Percentiles rank a stretch among this genome's conserved stretches.
These are phyloP conservation scores for Phyllachora maydis DNA, from an alignment of 2,329 filamentous ascomycete genomes.

Conservation along the genomic window DNA sequence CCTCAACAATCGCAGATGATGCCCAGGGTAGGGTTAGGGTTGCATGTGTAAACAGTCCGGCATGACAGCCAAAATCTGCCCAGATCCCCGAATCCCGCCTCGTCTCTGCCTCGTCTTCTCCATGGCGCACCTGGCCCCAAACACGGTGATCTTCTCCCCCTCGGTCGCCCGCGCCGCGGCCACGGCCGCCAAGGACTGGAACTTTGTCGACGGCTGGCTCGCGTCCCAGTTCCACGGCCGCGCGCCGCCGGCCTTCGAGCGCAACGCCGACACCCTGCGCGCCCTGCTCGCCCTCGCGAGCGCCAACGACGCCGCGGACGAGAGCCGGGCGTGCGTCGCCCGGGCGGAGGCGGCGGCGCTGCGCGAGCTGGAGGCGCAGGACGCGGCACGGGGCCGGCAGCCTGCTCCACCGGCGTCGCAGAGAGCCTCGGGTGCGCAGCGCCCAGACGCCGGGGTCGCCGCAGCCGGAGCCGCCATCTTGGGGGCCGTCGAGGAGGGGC, in stretches of 20 bases:
- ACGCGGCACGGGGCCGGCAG: too few species aligned
- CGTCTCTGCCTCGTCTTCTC: too few species aligned
- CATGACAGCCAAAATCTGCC: too few species aligned
- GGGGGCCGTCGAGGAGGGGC: slow-evolving; percentile 27
- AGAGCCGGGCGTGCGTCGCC: slow-evolving; percentile 38
- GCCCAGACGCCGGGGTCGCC: background rate
- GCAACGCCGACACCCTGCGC: slow-evolving; percentile 66
- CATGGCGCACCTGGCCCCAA: slow-evolving; percentile 17
- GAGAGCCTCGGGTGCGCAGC: too few species aligned
- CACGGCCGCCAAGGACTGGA: slow-evolving; percentile 78
- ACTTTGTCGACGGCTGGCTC: slow-evolving; percentile 71
- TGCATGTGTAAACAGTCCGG: too few species aligned
- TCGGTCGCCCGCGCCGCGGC: slow-evolving; percentile 54
- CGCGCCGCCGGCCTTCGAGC: slow-evolving; percentile 55
- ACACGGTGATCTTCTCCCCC: slow-evolving; percentile 43
- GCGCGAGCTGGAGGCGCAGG: slow-evolving; percentile 22
- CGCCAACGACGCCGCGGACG: slow-evolving; percentile 59
- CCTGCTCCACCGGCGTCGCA: too few species aligned
- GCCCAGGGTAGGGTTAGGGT: too few species aligned
- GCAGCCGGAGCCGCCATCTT: slow-evolving; percentile 17
- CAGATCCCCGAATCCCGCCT: too few species aligned
- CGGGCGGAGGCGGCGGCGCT: slow-evolving; percentile 39
- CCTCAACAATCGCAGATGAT: too few species aligned
- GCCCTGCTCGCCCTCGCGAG: slow-evolving; percentile 53
- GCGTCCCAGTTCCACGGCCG: slow-evolving; percentile 44